Evolutionary conservation across 169 alveolate genomes (phyloP).

Genomic region (Plasmodium chabaudi): DNA sequence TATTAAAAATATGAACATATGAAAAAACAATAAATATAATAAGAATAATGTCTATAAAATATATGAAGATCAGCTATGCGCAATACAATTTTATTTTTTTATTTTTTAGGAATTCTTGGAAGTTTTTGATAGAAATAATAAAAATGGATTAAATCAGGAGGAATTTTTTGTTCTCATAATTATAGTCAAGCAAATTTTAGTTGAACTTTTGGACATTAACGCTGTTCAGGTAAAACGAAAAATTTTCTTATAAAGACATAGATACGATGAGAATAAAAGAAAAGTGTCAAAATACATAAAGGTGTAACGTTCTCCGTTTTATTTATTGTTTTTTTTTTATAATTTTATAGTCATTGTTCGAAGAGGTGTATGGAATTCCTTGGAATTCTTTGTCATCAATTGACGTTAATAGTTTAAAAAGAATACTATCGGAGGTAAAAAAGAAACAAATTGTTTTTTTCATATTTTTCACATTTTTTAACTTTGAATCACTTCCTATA

Average conservation of each 20-base stretch:
- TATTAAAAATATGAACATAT: background rate
- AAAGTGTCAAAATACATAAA: background rate
- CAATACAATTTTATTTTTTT: background rate
- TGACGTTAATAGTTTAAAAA: slow-evolving; percentile 69
- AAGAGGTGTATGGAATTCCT: slow-evolving; percentile 74
- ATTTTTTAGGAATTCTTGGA: slow-evolving; percentile 74
- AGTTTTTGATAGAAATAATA: slow-evolving; percentile 75
- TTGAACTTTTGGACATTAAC: slow-evolving; percentile 79
- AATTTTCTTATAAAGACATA: background rate
- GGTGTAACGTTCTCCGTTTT: background rate
- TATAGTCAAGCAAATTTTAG: slow-evolving; percentile 80
- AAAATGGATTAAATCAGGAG: slow-evolving; percentile 81
- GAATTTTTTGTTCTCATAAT: slow-evolving; percentile 79
- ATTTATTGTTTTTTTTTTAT: slow-evolving; percentile 1
- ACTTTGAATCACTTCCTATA: background rate
- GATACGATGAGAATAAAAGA: slow-evolving; percentile 10
- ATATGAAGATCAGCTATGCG: background rate
- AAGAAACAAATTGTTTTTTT: background rate
- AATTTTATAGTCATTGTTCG: slow-evolving; percentile 53
- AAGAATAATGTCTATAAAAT: background rate
- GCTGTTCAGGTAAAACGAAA: slow-evolving; percentile 76
- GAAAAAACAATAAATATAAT: background rate
- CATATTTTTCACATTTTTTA: slow-evolving; percentile 3
- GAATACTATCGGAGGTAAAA: slow-evolving; percentile 57
- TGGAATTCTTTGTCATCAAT: slow-evolving; percentile 73